Evolutionary conservation across 345 rosid species (phyloP).

Genomic region (Ceriops tagal): DNA sequence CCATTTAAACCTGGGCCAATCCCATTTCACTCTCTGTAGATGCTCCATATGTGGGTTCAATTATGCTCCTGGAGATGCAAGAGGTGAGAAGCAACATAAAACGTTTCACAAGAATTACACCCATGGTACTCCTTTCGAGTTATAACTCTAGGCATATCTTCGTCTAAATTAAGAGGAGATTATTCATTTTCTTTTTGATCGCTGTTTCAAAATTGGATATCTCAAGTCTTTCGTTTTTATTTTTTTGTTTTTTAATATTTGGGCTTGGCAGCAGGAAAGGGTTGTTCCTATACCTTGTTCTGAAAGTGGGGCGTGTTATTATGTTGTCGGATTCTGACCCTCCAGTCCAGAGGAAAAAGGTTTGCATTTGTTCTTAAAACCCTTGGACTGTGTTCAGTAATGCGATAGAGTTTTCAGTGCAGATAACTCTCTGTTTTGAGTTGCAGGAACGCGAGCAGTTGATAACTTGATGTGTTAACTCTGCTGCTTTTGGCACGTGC

Average conservation of each 20-base stretch:
- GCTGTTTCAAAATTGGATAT: too few species aligned
- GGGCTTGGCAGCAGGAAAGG: conserved; percentile 76
- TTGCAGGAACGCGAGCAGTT: neutral
- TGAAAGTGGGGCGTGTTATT: conserved; percentile 42
- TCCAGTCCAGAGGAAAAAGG: conserved; percentile 65
- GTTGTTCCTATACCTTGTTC: conserved; percentile 30
- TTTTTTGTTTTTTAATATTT: neutral
- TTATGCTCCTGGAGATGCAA: conserved; percentile 68
- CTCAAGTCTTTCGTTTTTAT: too few species aligned
- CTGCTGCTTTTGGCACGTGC: conserved; percentile 42
- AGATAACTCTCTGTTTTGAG: neutral
- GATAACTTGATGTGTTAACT: neutral
- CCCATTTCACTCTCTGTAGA: conserved; percentile 69
- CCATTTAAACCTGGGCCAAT: conserved; percentile 78
- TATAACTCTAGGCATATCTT: conserved; percentile 4
- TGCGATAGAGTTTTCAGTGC: neutral
- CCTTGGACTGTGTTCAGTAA: neutral
- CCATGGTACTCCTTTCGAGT: conserved; percentile 71
- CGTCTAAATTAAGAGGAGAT: neutral
- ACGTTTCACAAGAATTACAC: conserved; percentile 60
- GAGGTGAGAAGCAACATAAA: conserved; percentile 69
- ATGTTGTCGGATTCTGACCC: conserved; percentile 54
- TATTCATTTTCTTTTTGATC: neutral
- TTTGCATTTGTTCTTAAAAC: conserved; percentile 12
- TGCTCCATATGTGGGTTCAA: conserved; percentile 56